A percentile compares a stretch with the other conserved stretches of the same genome.
Conservation (phyloP, 495 filamentous ascomycete species). For the Hypoxylon cercidicola region DNA sequence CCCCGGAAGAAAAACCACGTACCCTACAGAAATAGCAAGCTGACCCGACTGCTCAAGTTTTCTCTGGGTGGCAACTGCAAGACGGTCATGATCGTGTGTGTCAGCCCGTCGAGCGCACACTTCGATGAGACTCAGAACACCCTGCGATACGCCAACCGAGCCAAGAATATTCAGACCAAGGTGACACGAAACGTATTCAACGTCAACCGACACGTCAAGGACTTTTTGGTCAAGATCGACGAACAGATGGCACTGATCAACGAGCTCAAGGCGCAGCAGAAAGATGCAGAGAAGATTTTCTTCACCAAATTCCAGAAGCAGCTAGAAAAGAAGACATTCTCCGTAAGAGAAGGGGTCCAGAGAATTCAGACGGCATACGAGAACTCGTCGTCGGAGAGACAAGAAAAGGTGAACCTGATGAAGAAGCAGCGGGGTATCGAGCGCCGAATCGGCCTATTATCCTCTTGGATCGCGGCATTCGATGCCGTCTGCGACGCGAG, state of each 20-base stretch:
- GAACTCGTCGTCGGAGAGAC: constrained; percentile 78
- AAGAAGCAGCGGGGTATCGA: constrained; percentile 86
- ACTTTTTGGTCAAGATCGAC: constrained; percentile 94
- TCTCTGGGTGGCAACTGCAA: constrained; percentile 97
- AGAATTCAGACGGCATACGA: constrained; percentile 87
- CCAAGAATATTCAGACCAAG: constrained; percentile 99
- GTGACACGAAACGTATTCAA: constrained; percentile 98
- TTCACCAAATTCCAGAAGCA: constrained; percentile 92
- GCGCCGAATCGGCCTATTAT: constrained; percentile 82
- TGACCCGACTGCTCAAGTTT: constrained; percentile 96
- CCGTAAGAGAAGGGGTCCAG: constrained; percentile 81
- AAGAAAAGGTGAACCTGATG: constrained; percentile 81
- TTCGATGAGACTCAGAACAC: constrained; percentile 99
- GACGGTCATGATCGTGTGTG: constrained; percentile 99
- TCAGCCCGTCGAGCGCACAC: constrained; percentile 94
- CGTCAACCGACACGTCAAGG: constrained; percentile 98
- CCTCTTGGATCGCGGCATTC: constrained; percentile 92
- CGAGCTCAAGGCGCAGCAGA: constrained; percentile 90
- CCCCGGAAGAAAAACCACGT: constrained; percentile 92
- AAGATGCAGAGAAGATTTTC: constrained; percentile 84
- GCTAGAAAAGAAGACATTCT: constrained; percentile 79
- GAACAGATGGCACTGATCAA: constrained; percentile 94
- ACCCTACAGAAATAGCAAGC: constrained; percentile 96
- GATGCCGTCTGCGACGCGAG: constrained; percentile 79
- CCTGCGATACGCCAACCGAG: constrained; percentile 94